These are phyloP conservation scores for Simplicillium sp. DNA, from an alignment of 2,329 filamentous ascomycete species.

Conservation along the genomic window DNA sequence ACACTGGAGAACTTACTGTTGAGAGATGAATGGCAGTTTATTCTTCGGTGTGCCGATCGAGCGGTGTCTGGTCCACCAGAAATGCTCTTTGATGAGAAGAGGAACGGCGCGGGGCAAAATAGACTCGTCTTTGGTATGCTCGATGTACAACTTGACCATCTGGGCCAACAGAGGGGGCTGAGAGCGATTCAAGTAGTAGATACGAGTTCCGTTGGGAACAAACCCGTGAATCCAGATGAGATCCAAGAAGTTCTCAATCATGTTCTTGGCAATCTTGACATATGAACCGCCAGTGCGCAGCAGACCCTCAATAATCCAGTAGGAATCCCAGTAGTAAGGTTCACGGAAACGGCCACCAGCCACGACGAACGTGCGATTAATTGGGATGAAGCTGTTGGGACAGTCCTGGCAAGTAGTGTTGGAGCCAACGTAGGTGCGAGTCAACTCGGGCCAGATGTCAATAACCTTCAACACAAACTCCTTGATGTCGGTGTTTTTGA, in stretches of 20 bases:
- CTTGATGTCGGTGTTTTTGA: constrained; percentile 47
- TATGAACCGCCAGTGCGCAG: constrained; percentile 56
- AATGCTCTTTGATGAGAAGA: constrained; percentile 52
- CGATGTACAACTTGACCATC: constrained; percentile 56
- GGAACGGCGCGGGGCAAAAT: constrained; percentile 53
- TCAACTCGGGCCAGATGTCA: constrained; percentile 60
- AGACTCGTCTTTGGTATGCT: constrained; percentile 53
- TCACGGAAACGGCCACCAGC: constrained; percentile 63
- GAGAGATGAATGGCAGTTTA: constrained; percentile 42
- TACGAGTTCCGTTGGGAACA: constrained; percentile 57
- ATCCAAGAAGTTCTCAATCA: constrained; percentile 62
- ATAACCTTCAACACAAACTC: constrained; percentile 57
- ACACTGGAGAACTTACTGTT: constrained; percentile 30
- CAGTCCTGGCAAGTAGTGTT: constrained; percentile 46
- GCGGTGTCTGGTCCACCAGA: constrained; percentile 53
- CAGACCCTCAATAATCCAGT: constrained; percentile 58
- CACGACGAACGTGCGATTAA: constrained; percentile 61
- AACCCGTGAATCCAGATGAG: constrained; percentile 56
- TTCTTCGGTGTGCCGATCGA: constrained; percentile 40
- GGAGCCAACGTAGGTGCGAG: constrained; percentile 45
- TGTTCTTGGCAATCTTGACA: constrained; percentile 53
- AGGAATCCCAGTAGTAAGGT: constrained; percentile 64
- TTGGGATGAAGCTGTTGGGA: constrained; percentile 54
- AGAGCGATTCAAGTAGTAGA: constrained; percentile 60
- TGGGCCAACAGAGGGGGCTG: constrained; percentile 57